phyloP scores from a whole-genome alignment of 1,284 basidiomycete species.

The Hypsizygus ulmarius region DNA sequence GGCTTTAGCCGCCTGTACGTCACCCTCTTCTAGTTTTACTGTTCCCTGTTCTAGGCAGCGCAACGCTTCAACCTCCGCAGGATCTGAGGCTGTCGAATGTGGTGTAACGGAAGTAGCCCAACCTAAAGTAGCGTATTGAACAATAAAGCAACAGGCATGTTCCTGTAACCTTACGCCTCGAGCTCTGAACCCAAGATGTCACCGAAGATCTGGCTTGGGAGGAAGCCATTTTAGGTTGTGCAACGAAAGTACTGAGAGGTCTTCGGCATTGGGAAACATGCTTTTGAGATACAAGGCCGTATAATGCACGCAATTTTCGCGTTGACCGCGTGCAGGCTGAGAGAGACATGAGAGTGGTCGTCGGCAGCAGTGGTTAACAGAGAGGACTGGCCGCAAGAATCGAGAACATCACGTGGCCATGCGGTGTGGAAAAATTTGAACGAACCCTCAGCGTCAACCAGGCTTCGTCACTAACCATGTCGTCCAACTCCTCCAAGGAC shows the following conservation, averaged over 20 bases:
- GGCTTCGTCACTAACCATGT: slow-evolving; percentile 23
- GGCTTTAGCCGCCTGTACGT: slow-evolving; percentile 76
- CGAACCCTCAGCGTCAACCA: slow-evolving; percentile 5
- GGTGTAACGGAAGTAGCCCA: slow-evolving; percentile 83
- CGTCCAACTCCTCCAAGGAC: slow-evolving; percentile 31
- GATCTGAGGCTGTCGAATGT: slow-evolving; percentile 79
- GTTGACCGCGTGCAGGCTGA: slow-evolving; percentile 18
- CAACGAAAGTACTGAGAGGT: slow-evolving; percentile 15
- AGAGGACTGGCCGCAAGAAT: neutral
- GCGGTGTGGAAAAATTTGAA: slow-evolving; percentile 22
- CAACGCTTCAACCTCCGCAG: slow-evolving; percentile 80
- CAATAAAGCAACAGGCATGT: neutral
- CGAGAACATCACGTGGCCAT: slow-evolving; percentile 15
- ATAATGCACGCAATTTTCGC: slow-evolving; percentile 14
- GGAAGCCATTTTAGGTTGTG: slow-evolving; percentile 18
- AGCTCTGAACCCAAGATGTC: slow-evolving; percentile 17
- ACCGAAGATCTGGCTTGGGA: slow-evolving; percentile 20
- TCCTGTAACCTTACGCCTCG: slow-evolving; percentile 27
- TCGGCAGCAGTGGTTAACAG: neutral
- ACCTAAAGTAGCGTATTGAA: slow-evolving; percentile 42
- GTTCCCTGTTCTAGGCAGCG: slow-evolving; percentile 86
- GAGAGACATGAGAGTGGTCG: slow-evolving; percentile 21
- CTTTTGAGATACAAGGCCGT: neutral
- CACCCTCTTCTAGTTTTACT: slow-evolving; percentile 85
- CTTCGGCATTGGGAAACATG: slow-evolving; percentile 17